Conservation (phyloP, 2,329 filamentous ascomycete genomes). For the Chaetomiaceae sp. region DNA sequence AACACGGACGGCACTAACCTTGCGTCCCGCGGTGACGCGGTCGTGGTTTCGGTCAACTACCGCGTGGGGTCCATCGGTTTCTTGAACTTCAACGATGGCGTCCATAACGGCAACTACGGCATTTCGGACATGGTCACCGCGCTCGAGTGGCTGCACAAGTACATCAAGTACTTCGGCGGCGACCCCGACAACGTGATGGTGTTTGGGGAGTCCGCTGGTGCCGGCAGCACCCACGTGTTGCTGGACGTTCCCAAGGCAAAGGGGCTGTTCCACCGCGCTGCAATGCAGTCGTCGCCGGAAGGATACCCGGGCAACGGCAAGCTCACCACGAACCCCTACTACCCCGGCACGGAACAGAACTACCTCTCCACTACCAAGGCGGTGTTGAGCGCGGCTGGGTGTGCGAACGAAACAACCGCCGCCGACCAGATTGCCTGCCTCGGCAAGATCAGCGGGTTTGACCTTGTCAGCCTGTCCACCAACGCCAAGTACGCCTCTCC, state of each 20-base stretch:
- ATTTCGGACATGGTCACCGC: constrained; percentile 36
- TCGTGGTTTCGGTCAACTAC: constrained; percentile 39
- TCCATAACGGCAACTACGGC: constrained; percentile 37
- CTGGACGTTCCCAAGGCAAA: constrained; percentile 25
- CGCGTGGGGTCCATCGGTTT: constrained; percentile 28
- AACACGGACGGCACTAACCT: constrained; percentile 41
- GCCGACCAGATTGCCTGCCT: constrained; percentile 24
- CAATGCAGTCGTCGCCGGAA: constrained; percentile 27
- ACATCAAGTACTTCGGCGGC: constrained; percentile 31
- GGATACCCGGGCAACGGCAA: constrained; percentile 20
- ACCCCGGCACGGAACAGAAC: constrained; percentile 21
- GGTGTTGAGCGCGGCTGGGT: constrained; percentile 25
- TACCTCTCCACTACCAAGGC: constrained; percentile 19
- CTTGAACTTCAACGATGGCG: constrained; percentile 28
- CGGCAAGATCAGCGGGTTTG: constrained; percentile 24
- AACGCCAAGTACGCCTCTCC: constrained; percentile 23
- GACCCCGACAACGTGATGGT: constrained; percentile 31
- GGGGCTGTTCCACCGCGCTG: constrained; percentile 28
- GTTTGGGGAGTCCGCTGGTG: constrained; percentile 32
- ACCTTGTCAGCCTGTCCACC: constrained; percentile 27
- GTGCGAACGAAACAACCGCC: constrained; percentile 15
- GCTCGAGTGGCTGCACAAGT: constrained; percentile 34
- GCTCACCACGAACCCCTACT: constrained; percentile 17
- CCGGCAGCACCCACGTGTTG: constrained; percentile 22
- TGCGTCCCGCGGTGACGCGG: constrained; percentile 40